Base-by-base conservation (phyloP, 306 rosid species). In the Urtica urens region DNA sequence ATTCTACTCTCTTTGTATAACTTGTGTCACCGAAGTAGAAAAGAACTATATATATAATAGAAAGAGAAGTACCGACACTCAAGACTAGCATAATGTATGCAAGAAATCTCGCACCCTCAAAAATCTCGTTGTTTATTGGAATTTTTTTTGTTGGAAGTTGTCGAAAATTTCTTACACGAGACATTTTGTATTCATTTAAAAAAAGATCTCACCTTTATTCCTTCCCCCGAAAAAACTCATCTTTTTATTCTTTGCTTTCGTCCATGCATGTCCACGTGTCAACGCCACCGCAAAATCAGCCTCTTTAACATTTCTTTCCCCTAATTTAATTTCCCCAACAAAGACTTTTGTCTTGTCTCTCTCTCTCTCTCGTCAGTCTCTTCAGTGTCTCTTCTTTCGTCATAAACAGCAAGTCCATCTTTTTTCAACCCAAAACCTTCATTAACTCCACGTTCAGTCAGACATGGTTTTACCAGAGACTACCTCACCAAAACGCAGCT, bases 381-480 rank as follows among this genome's bases (percentile, higher is more conserved):
- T n/a, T n/a, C n/a, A n/a, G n/a, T n/a, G n/a, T 35, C 11, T 13
- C n/a, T 16, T 3, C 40, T 20, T 12, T 44, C 27, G 15, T 3
- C 40, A 11, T 20, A 44, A 44, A 43, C 3, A 12, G n/a, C 17
- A 45, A n/a, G n/a, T n/a, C n/a, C n/a, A n/a, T n/a, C n/a, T n/a
- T n/a, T n/a, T n/a, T n/a, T n/a, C 26, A 12, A 20, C 22, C 21
- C 8, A 23, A 5, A 35, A 9, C n/a, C 10, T 13, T 35, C 40
- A 3, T n/a, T 26, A 13, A 5, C 20, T 15, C 15, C 28, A 1
- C 21, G 10, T 3, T 12, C 2, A 22, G 1, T 19, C 8, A 13
- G 56, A 7, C 19, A 84, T 84, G 86, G 74, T 58, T 7, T 42
- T 68, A 11, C 60, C 81, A 0, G 83, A 77, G 7, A 60, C 10